Evolutionary conservation across 177 flowering plant species (phyloP).

Genomic region (Tripterygium wilfordii): DNA sequence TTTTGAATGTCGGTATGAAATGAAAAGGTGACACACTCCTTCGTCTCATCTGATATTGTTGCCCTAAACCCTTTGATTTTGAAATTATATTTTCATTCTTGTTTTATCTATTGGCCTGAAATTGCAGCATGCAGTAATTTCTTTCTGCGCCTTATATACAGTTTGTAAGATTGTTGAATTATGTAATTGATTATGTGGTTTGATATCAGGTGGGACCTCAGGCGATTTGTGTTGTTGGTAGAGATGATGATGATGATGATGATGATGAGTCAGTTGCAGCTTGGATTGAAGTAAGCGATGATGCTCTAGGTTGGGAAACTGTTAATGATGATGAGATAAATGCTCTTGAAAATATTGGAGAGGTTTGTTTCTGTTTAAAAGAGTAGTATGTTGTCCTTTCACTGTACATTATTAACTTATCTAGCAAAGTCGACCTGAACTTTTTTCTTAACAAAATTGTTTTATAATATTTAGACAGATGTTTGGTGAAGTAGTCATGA

Average conservation of each 20-base stretch:
- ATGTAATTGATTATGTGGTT: conserved; percentile 6
- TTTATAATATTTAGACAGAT: no score
- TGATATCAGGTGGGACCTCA: conserved; percentile 92
- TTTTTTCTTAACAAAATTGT: not conserved
- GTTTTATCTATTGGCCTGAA: no score
- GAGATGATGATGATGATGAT: conserved; percentile 66
- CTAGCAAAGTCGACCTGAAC: not conserved
- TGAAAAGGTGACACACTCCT: no score
- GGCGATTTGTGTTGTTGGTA: conserved; percentile 94
- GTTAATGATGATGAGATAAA: conserved; percentile 75
- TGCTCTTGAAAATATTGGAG: conserved; percentile 39
- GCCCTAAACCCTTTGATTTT: no score
- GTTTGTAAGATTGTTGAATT: not conserved
- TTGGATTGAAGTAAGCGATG: conserved; percentile 75
- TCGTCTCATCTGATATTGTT: no score
- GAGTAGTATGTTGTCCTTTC: not conserved
- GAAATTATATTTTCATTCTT: no score
- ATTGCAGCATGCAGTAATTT: not conserved
- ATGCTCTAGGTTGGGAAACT: conserved; percentile 97
- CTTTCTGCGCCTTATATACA: not conserved
- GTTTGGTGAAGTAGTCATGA: not conserved
- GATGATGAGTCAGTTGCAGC: conserved; percentile 58
- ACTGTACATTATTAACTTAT: not conserved
- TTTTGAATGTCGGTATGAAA: no score
- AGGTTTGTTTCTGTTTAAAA: conserved; percentile 43